phyloP scores from a whole-genome alignment of 352 stramenopile species.

The Phytopythium boreale region DNA sequence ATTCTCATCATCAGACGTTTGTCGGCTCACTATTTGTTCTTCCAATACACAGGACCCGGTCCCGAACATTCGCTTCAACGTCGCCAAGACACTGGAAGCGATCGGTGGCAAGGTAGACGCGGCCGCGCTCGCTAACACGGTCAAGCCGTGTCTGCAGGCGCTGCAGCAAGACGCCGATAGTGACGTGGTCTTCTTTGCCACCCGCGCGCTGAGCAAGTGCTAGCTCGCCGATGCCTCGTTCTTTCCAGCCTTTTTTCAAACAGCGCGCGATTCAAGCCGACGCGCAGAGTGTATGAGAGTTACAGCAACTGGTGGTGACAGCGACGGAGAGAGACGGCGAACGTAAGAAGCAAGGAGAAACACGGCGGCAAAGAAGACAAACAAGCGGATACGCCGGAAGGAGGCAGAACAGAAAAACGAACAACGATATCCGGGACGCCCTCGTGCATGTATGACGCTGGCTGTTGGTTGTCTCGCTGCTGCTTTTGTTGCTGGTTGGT shows the following conservation, averaged over 20 bases:
- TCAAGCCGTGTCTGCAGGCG: constrained; percentile 83
- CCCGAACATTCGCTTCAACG: constrained; percentile 99
- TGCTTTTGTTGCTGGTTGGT: not conserved
- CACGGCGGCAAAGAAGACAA: not conserved
- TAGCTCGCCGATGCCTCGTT: constrained; percentile 27
- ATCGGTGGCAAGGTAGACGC: constrained; percentile 76
- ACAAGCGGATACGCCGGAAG: not conserved
- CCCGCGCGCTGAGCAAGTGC: constrained; percentile 61
- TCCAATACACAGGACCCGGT: constrained; percentile 78
- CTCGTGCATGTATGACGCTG: constrained; percentile 3
- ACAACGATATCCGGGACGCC: constrained; percentile 1
- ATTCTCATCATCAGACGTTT: too few species aligned
- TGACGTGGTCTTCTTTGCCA: constrained; percentile 94
- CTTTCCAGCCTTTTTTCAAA: not conserved
- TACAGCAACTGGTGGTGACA: not conserved
- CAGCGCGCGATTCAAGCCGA: too few species aligned
- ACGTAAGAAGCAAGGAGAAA: not conserved
- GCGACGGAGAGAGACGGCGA: not conserved
- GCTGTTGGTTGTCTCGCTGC: not conserved
- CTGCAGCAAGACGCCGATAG: constrained; percentile 90
- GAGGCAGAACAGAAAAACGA: not conserved
- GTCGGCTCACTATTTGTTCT: not conserved
- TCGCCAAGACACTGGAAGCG: constrained; percentile 94
- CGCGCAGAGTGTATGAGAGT: not conserved
- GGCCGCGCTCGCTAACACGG: constrained; percentile 57